Evolutionary conservation across 2,329 filamentous ascomycete species (phyloP).

Genomic region (Fusarium albidum): DNA sequence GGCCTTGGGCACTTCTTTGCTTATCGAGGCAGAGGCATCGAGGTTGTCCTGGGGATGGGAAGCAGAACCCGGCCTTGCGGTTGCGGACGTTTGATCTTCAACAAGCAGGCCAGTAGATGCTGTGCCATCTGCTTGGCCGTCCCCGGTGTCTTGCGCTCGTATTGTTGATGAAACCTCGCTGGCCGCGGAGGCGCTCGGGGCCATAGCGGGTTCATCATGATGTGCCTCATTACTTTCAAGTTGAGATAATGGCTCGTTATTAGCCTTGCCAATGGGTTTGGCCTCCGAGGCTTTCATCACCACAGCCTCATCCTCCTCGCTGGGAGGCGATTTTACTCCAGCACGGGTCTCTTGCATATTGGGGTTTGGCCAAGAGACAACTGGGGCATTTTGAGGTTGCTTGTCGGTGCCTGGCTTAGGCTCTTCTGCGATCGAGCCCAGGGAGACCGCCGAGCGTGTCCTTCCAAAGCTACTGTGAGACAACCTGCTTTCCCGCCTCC

Average conservation of each 20-base stretch:
- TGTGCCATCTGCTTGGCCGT: background rate
- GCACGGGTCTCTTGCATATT: slow-evolving; percentile 28
- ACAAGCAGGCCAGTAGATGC: slow-evolving; percentile 3
- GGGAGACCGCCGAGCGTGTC: slow-evolving; percentile 49
- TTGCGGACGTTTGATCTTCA: background rate
- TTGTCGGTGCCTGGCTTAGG: slow-evolving; percentile 38
- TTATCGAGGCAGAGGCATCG: background rate
- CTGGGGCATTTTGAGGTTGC: slow-evolving; percentile 17
- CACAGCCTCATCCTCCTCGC: slow-evolving; percentile 54
- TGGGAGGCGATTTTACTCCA: slow-evolving; percentile 36
- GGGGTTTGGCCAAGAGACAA: slow-evolving; percentile 36
- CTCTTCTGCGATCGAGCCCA: slow-evolving; percentile 58
- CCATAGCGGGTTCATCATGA: slow-evolving; percentile 5
- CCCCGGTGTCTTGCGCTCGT: slow-evolving; percentile 2
- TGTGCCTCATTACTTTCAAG: slow-evolving; percentile 21
- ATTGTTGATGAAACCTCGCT: background rate
- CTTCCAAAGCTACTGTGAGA: slow-evolving; percentile 47
- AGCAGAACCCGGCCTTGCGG: background rate
- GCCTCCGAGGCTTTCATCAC: slow-evolving; percentile 41
- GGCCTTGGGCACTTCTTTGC: slow-evolving; percentile 6
- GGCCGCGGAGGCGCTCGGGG: background rate
- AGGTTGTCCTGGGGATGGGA: background rate
- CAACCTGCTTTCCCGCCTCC: slow-evolving; percentile 43
- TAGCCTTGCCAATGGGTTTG: slow-evolving; percentile 24
- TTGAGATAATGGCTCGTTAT: slow-evolving; percentile 22